phyloP scores from a whole-genome alignment of 2,329 filamentous ascomycete genomes.

The Zymoseptoria passerinii region DNA sequence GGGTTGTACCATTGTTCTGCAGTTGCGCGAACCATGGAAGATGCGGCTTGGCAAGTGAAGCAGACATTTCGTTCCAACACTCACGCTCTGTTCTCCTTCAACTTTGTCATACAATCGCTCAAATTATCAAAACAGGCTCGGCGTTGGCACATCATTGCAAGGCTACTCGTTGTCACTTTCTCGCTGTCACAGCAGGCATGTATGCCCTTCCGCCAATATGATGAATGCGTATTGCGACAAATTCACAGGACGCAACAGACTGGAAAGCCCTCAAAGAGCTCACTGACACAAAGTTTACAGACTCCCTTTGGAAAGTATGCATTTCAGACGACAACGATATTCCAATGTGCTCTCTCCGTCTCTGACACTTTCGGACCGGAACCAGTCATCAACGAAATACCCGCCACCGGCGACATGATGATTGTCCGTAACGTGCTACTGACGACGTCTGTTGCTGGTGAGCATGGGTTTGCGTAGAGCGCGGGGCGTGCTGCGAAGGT shows the following conservation, averaged over 20 bases:
- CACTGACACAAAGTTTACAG: neutral
- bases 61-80: neutral
- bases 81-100: neutral
- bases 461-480: neutral
- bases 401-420: neutral
- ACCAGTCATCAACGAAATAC: neutral
- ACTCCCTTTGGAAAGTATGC: neutral
- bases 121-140: neutral
- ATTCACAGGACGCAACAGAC: too few relatives aligned
- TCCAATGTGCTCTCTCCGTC: neutral
- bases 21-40: neutral
- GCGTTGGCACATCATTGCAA: neutral
- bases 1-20: neutral
- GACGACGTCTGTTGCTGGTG: neutral
- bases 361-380: neutral
- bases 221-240: neutral
- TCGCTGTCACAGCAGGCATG: neutral
- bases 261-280: neutral
- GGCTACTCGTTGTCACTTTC: neutral
- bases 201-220: neutral
- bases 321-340: neutral
- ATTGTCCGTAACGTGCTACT: neutral
- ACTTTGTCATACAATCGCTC: neutral
- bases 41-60: neutral
- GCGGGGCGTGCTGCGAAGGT: neutral